Percentiles rank a stretch among this genome's conserved stretches.
phyloP scores from a whole-genome alignment of 768 basidiomycete species.

The Calocybe cyanea region DNA sequence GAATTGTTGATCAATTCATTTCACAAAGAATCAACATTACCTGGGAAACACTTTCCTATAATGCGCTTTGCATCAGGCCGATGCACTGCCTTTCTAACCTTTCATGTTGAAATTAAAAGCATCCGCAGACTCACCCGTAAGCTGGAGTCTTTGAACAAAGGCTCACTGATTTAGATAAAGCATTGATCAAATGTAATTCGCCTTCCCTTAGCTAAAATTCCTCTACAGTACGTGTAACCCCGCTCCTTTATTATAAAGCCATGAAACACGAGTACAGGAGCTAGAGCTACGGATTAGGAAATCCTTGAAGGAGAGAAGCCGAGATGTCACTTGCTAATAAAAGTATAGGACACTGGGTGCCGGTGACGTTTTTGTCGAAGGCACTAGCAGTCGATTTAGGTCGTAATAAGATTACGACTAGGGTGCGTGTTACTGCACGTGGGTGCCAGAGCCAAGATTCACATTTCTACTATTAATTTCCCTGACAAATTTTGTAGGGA shows the following conservation, averaged over 20 bases:
- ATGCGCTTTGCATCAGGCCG: neutral
- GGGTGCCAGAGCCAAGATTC: too few relatives aligned
- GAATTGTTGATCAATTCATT: slow-evolving; percentile 13
- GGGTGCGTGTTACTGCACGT: too few relatives aligned
- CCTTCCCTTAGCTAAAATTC: too few relatives aligned
- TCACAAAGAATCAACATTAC: slow-evolving; percentile 1
- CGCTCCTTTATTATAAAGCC: neutral
- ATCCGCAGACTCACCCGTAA: too few relatives aligned
- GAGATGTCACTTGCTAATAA: slow-evolving; percentile 1
- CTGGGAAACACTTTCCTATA: slow-evolving; percentile 5
- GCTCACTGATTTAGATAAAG: too few relatives aligned
- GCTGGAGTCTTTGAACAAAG: too few relatives aligned
- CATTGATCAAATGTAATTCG: too few relatives aligned
- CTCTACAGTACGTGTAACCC: too few relatives aligned
- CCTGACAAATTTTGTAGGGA: too few relatives aligned
- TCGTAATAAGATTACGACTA: slow-evolving; percentile 2
- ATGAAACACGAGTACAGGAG: neutral
- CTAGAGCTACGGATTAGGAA: slow-evolving; percentile 6
- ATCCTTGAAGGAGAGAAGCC: slow-evolving; percentile 9
- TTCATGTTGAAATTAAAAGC: too few relatives aligned
- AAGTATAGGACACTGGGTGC: slow-evolving; percentile 14
- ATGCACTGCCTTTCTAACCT: too few relatives aligned
- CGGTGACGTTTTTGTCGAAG: slow-evolving; percentile 13
- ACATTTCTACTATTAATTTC: too few relatives aligned
- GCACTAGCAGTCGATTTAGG: slow-evolving; percentile 7